Conservation (phyloP, 106 monocot species). For the Alisma plantagoaquatica region DNA sequence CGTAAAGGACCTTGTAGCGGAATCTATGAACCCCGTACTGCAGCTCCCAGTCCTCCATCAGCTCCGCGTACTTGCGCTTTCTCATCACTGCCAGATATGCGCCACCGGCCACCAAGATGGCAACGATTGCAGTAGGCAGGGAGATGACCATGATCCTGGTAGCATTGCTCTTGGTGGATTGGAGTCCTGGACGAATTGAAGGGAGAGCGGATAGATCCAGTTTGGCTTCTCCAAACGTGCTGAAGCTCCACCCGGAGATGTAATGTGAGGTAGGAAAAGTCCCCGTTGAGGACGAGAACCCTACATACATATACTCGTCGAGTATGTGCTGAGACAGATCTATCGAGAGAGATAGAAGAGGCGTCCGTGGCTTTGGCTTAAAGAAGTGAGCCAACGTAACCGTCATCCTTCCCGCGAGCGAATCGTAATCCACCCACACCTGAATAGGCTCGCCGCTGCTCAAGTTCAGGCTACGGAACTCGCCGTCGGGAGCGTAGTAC, state of each 20-base stretch:
- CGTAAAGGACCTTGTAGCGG: slow-evolving; percentile 7
- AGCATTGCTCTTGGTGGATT: neutral
- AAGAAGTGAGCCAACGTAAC: slow-evolving; percentile 6
- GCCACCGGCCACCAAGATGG: neutral
- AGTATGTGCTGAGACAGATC: neutral
- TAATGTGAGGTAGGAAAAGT: slow-evolving; percentile 1
- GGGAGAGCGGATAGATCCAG: slow-evolving; percentile 1
- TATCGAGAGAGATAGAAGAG: neutral
- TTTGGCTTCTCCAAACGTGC: neutral
- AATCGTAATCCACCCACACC: slow-evolving; percentile 10
- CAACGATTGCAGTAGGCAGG: neutral
- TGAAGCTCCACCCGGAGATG: slow-evolving; percentile 15
- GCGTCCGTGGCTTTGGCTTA: neutral
- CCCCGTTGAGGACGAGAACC: slow-evolving; percentile 8
- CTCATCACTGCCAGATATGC: neutral
- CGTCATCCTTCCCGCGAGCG: neutral
- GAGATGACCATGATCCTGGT: neutral
- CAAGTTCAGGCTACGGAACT: slow-evolving; percentile 4
- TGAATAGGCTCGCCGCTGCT: neutral
- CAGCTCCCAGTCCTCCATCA: slow-evolving; percentile 15
- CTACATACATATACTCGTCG: slow-evolving; percentile 1
- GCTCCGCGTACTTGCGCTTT: slow-evolving; percentile 4
- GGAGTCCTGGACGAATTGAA: neutral
- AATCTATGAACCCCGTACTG: slow-evolving; percentile 5
- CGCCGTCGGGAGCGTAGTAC: neutral